A percentile compares a stretch with the other conserved stretches of the same genome.
Conservation (phyloP, 2,329 filamentous ascomycete genomes). For the Paecilomyces dactylethromorphus region DNA sequence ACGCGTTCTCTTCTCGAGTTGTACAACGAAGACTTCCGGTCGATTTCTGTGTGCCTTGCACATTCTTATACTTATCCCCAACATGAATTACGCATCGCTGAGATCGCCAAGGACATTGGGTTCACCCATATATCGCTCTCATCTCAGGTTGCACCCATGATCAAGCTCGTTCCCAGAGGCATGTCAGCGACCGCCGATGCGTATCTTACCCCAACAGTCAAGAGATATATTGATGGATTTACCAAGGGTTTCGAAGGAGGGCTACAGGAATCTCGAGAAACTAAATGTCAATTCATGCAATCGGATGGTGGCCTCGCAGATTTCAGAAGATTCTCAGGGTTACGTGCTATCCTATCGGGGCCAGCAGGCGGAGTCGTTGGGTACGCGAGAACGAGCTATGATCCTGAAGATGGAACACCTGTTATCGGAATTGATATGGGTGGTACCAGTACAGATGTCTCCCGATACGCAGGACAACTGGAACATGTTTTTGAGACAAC, state of each 20-base stretch:
- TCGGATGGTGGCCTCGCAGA: constrained; percentile 63
- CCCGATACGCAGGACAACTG: constrained; percentile 75
- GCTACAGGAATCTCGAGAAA: constrained; percentile 64
- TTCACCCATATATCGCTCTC: constrained; percentile 77
- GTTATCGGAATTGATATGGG: constrained; percentile 95
- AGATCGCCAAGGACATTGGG: constrained; percentile 70
- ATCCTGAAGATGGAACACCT: constrained; percentile 67
- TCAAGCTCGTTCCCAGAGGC: constrained; percentile 69
- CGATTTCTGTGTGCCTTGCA: constrained; percentile 84
- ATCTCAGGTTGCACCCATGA: constrained; percentile 81
- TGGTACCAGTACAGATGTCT: constrained; percentile 84
- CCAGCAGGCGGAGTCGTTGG: constrained; percentile 91
- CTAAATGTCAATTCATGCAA: constrained; percentile 91
- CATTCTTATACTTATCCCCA: constrained; percentile 87
- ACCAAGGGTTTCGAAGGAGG: constrained; percentile 74
- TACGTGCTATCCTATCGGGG: constrained; percentile 79
- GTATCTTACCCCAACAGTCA: constrained; percentile 72
- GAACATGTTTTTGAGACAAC: constrained; percentile 92
- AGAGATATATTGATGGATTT: constrained; percentile 71
- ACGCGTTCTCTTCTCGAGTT: constrained; percentile 50
- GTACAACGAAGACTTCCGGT: constrained; percentile 62
- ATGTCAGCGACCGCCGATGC: constrained; percentile 75
- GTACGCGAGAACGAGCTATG: constrained; percentile 83
- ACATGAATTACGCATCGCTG: constrained; percentile 73
- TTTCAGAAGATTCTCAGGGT: constrained; percentile 60